Conservation (phyloP, 1,284 basidiomycete species). For the Pisolithus thermaeus region DNA sequence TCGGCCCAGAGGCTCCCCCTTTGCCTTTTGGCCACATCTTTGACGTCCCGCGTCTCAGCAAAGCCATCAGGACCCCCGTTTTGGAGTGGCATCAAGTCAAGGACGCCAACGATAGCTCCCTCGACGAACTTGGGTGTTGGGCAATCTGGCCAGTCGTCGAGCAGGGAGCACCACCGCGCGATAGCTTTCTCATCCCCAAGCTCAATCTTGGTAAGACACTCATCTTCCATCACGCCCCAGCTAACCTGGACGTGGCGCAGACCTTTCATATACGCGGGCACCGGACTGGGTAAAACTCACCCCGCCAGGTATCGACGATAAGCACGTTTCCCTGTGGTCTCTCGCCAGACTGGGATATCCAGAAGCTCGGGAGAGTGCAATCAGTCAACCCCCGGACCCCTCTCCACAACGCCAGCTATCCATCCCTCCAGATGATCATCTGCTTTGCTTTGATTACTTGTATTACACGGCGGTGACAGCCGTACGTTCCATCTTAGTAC, state of each 20-base stretch:
- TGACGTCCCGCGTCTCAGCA: slow-evolving; percentile 42
- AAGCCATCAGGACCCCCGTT: slow-evolving; percentile 37
- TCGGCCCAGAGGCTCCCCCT: slow-evolving; percentile 41
- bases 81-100: slow-evolving; percentile 56
- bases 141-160: slow-evolving; percentile 50
- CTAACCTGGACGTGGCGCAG: slow-evolving; percentile 19
- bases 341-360: slow-evolving; percentile 42
- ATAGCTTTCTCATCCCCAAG: slow-evolving; percentile 36
- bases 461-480: slow-evolving; percentile 39
- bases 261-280: slow-evolving; percentile 44
- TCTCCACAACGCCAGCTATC: slow-evolving; percentile 29
- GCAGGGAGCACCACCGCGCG: slow-evolving; percentile 39
- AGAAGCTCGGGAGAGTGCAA: slow-evolving; percentile 31
- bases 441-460: slow-evolving; percentile 50
- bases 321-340: slow-evolving; percentile 41
- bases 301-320: slow-evolving; percentile 30
- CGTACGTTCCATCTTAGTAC: slow-evolving; percentile 8
- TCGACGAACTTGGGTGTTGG: slow-evolving; percentile 70
- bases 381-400: slow-evolving; percentile 29
- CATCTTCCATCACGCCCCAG: neutral
- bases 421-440: slow-evolving; percentile 44
- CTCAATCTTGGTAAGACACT: slow-evolving; percentile 46
- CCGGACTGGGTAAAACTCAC: slow-evolving; percentile 39
- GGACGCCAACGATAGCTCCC: slow-evolving; percentile 30
- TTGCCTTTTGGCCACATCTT: slow-evolving; percentile 50